Base-by-base conservation (phyloP, 768 basidiomycete genomes). In the Tylopilus felleus region DNA sequence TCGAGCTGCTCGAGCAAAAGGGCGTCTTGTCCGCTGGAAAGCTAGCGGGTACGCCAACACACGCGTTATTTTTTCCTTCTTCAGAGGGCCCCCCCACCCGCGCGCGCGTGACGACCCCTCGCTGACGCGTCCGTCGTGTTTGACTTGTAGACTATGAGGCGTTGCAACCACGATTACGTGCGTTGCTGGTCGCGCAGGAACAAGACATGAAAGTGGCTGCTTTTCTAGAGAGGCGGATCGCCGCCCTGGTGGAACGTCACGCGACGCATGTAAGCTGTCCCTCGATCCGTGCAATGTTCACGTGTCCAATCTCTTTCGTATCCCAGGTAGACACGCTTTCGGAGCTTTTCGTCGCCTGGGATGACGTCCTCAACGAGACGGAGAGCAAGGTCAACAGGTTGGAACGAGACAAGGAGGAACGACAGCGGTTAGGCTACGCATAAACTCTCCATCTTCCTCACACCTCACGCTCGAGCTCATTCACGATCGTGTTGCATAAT, bases 301-400 rank as follows among this genome's bases (percentile, higher is more conserved):
- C n/a, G 23, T 27, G 38, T 42, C 5, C 39, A 14, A 48, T 31
- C 50, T 28, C 47, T 29, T 14, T 28, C n/a, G n/a, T n/a, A n/a
- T 38, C 23, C 12, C 41, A 92, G 90, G 84, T 90, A 9, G 90
- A 91, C 62, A 80, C 83, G 2, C 75, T 93, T 1, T 93, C 91
- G 13, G 90, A 92, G 59, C 73, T 93, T 21, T 93, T 93, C 56
- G 86, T 93, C 8, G 81, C 80, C 14, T 93, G 91, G 90, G 89
- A 93, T 59, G 88, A 92, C 53, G 78, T 84, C 1, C 69, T 92
- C 10, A 75, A 78, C n/a, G 82, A 81, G 42, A 79, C 83, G 5
- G 90, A 92, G 64, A 78, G 80, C 51, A 80, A 80, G 48, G 68
- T 84, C 7, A 70, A 71, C 25, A 75, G 71, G 35, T 62, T 89